Base-by-base conservation (phyloP, 768 basidiomycete genomes). In the Kwoniella bestiolae region DNA sequence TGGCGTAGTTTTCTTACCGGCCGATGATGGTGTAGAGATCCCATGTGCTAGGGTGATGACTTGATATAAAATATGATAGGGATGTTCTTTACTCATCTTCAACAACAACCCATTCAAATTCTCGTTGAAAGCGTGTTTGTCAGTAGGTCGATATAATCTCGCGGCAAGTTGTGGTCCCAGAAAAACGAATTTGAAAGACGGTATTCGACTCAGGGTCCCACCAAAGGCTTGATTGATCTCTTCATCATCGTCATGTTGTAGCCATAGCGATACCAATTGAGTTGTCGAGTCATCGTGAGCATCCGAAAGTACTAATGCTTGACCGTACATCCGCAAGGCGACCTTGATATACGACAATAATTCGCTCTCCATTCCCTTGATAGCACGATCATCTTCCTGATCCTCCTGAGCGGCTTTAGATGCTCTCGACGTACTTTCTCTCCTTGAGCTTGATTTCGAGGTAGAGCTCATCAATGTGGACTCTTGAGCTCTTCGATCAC, bases 111-210 rank as follows among this genome's bases (percentile, higher is more conserved):
- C 80, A 56, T 89, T 87, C 5, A 98, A 84, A 64, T 84, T 86
- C 23, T 79, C 72, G 73, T 93, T 91, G 56, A 83, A n/a, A n/a
- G 83, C 0, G 25, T 77, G 72, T 28, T 78, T 59, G 8, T 77
- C 29, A 32, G 63, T 59, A 4, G 75, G 71, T 52, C 82, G 86
- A 12, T 89, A 86, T 31, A 98, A 84, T 7, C 94, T 87, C n/a
- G 95, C 94, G 0, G 93, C 88, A 4, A 99, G 86, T 81, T 99
- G 96, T 81, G 94, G 92, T 9, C 92, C 88, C 59, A 98, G 85
- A 80, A 93, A 92, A 47, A 95, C 85, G 74, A 97, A 90, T 79
- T 98, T 98, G 65, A 87, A 85, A 0, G 94, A 91, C 0, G 94
- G 91, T 41, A 94, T 85, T 2, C 85, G 83, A 51, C 81, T 80